Evolutionary conservation across 257 asterid genomes (phyloP), one percentile per base, ranked within the genome.

Genomic region (Solanum chilense): DNA sequence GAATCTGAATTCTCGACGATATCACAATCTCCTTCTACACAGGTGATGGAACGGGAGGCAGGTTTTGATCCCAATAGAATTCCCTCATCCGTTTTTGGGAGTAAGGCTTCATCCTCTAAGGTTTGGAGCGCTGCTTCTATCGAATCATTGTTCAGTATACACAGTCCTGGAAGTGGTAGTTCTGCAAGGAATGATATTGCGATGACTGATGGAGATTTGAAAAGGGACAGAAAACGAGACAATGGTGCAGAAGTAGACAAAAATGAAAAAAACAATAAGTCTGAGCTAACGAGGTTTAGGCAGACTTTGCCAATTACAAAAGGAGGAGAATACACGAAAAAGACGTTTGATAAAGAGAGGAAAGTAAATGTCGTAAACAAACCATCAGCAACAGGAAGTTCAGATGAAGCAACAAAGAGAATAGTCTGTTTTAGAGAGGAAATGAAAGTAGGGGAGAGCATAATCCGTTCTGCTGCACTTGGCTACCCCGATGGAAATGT

Each of bases 141-240:
- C 11, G 93, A 90, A 29, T 91, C 93, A 21, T 70, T 91, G 85
- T 92, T 93, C 85, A 90, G 96, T 77, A 92, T 92, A 80, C 90
- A 83, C 68, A 80, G 44, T 47, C 16, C 42, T 80, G 69, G 29
- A 49, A 47, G 31, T 68, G 75, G 83, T 60, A 90, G 90, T 47
- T 70, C 83, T 44, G 52, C 86, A 13, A 86, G 56, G 42, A 56
- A 86, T 86, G 73, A 33, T 62, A 84, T 23, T 42, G 3, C 39
- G 41, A 84, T 20, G 87, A 81, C 21, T 16, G 82, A 78, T 88
- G 83, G 42, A 16, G 90, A 91, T 76, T 60, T 87, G 76, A 66
- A 70, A 39, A 89, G 35, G 75, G 86, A 89, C 11, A 90, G 85
- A 84, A 91, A 92, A 82, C 64, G 86, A 62, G 80, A 56, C 25